Percentiles rank a stretch among this genome's conserved stretches.
These are phyloP conservation scores for Dichotomocladium elegans DNA, from an alignment of 371 early-diverging fungal genomes.

Conservation along the genomic window DNA sequence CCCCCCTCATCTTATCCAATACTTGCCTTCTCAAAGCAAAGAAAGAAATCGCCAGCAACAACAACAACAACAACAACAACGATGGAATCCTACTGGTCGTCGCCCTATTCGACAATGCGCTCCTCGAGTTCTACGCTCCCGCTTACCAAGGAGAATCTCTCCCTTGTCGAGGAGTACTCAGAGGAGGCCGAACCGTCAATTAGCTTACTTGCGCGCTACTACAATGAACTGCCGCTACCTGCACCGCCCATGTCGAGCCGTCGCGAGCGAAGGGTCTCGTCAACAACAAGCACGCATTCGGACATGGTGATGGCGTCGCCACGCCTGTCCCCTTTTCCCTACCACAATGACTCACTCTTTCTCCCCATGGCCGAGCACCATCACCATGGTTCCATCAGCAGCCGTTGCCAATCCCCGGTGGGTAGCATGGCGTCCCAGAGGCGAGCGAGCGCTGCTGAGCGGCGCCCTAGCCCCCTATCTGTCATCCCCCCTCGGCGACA, in stretches of 20 bases:
- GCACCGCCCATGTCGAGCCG: conserved; percentile 3
- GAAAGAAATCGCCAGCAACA: too few species aligned
- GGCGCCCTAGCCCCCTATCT: conserved; percentile 1
- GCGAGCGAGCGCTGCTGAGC: conserved; percentile 6
- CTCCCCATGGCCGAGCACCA: conserved; percentile 19
- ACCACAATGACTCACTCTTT: conserved; percentile 25
- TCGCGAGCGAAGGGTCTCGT: conserved; percentile 7
- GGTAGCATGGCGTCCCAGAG: not conserved
- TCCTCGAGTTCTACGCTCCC: too few species aligned
- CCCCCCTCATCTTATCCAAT: too few species aligned
- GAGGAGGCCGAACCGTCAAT: conserved; percentile 5
- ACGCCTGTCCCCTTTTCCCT: conserved; percentile 17
- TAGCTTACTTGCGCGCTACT: conserved; percentile 10
- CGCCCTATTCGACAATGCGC: too few species aligned
- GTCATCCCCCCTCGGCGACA: conserved; percentile 6
- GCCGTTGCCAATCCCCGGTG: not conserved
- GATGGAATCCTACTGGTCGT: too few species aligned
- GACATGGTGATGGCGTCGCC: conserved; percentile 23
- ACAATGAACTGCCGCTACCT: conserved; percentile 11
- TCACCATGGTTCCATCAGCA: not conserved
- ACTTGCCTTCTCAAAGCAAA: too few species aligned
- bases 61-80: too few species aligned
- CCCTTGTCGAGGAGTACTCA: not conserved
- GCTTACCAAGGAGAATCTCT: conserved; percentile 16
- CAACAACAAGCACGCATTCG: conserved; percentile 4